Base-by-base conservation (phyloP, 495 filamentous ascomycete species). In the Penicillium waksmanii region DNA sequence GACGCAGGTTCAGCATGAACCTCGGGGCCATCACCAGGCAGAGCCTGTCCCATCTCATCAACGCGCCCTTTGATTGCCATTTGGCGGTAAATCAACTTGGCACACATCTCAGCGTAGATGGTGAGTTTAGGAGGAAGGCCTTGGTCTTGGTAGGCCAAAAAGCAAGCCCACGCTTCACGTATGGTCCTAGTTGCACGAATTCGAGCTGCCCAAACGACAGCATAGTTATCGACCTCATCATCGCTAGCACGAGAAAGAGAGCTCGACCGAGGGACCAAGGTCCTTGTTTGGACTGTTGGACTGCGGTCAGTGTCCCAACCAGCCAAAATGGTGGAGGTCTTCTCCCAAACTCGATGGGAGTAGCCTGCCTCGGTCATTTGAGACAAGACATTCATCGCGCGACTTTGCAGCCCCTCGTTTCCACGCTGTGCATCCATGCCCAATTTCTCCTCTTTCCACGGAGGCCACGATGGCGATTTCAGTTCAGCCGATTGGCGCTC, bases 101-200 rank as follows among this genome's bases (percentile, higher is more conserved):
- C 77, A 31, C 85, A 81, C 79, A 90, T 88, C 33, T 82, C 85
- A 51, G 75, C 65, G 65, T 85, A 88, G 1, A 87, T 74, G 25
- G 70, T 68, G 2, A 62, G 57, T 47, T 63, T 72, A 3, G 70
- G 66, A 31, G 67, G 62, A 44, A 74, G 60, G 17, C 66, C 64
- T 23, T 65, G 69, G 33, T 80, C 72, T 60, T 83, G 76, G 47
- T 77, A 85, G 0, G 83, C 77, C 9, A 87, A 65, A 66, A 90
- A 92, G 56, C 84, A 84, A 15, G 81, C 82, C 89, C 89, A 92
- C 11, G 88, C 89, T 73, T 92, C 89, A 38, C 87, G 79, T 19
- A 85, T 67, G 2, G 89, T 91, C 18, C 89, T 77, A 7, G 89
- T 92, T 11, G 88, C 80, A 33, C 78, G 73, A 38, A 91, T 82